These are phyloP conservation scores for Perkinsus chesapeaki DNA, from an alignment of 169 alveolate species.

Conservation along the genomic window DNA sequence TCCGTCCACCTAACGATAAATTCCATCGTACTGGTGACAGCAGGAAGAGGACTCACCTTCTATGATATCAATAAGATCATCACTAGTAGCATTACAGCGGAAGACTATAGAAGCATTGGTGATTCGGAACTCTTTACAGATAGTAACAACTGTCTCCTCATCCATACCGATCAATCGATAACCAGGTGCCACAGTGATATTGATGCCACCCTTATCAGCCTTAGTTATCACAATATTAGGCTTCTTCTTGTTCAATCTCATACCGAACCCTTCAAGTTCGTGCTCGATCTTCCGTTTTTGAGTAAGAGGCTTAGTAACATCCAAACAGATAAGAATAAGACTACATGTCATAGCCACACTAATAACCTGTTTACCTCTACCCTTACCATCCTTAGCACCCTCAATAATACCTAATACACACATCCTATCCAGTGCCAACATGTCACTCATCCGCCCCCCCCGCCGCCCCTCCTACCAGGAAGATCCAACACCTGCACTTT, in stretches of 20 bases:
- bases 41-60: conserved; percentile 81
- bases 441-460: neutral
- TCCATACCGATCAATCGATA: conserved; percentile 45
- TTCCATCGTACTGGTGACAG: neutral
- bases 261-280: conserved; percentile 94
- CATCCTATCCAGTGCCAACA: neutral
- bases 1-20: conserved; percentile 36
- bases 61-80: conserved; percentile 94
- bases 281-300: conserved; percentile 83
- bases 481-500: conserved; percentile 90
- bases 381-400: conserved; percentile 98
- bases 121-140: conserved; percentile 80
- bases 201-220: conserved; percentile 67
- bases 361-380: conserved; percentile 94
- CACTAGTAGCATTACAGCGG: conserved; percentile 86
- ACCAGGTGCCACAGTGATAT: conserved; percentile 49
- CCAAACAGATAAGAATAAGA: conserved; percentile 83
- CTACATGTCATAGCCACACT: conserved; percentile 92
- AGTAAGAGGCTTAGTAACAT: conserved; percentile 83
- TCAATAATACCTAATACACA: conserved; percentile 38
- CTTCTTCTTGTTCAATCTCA: conserved; percentile 82
- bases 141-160: conserved; percentile 64
- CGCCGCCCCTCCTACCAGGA: conserved; percentile 82
- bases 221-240: conserved; percentile 71
- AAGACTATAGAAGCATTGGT: conserved; percentile 79